Conservation (phyloP, 257 asterid species). For the Rauvolfia tetraphylla region DNA sequence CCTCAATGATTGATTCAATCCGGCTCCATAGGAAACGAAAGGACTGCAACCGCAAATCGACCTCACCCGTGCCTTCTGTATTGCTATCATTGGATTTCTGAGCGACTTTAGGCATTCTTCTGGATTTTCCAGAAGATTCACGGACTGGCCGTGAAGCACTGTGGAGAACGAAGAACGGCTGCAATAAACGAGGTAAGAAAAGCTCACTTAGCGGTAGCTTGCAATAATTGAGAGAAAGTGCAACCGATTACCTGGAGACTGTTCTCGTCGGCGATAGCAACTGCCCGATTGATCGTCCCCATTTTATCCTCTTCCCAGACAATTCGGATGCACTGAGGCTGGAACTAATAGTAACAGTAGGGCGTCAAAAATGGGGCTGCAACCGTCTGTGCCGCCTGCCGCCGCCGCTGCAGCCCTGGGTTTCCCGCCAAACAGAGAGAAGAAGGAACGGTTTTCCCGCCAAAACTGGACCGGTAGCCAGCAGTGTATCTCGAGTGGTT, state of each 20-base stretch:
- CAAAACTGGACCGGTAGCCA: neutral
- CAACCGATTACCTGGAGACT: conserved; percentile 14
- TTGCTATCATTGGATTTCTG: conserved; percentile 15
- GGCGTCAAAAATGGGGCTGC: neutral
- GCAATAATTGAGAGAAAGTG: neutral
- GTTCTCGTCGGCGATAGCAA: neutral
- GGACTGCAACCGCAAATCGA: conserved; percentile 40
- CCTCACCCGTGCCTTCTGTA: conserved; percentile 13
- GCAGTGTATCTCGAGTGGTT: neutral
- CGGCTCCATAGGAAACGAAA: conserved; percentile 60
- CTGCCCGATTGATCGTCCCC: conserved; percentile 1
- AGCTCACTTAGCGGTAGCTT: neutral
- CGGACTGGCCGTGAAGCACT: conserved; percentile 47
- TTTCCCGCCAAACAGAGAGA: conserved; percentile 3
- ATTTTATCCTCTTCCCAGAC: neutral
- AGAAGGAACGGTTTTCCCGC: neutral
- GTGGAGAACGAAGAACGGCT: conserved; percentile 89
- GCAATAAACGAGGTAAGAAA: neutral
- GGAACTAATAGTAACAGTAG: neutral
- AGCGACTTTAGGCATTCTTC: conserved; percentile 37
- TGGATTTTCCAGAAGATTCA: conserved; percentile 43
- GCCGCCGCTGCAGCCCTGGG: neutral
- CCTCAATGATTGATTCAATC: conserved; percentile 65
- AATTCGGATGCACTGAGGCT: neutral
- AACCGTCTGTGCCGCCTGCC: neutral